These are phyloP conservation scores for Debaryomyces subglobosus DNA, from an alignment of 1,139 yeast species.

Conservation along the genomic window DNA sequence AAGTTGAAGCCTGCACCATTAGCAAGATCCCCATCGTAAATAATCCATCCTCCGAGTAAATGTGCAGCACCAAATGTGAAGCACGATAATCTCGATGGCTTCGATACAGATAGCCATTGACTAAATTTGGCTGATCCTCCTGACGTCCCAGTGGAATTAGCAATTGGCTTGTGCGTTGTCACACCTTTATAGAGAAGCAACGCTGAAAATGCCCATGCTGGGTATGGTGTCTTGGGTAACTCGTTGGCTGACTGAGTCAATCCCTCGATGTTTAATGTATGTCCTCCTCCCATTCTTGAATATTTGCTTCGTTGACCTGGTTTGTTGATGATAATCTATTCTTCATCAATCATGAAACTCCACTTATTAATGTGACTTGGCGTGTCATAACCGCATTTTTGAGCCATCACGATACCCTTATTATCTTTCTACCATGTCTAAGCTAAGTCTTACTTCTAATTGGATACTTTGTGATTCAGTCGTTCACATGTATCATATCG, in stretches of 20 bases:
- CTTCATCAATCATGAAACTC: not conserved
- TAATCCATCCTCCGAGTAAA: conserved; percentile 80
- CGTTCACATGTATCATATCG: not conserved
- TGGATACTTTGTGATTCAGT: too few species aligned
- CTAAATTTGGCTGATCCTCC: conserved; percentile 36
- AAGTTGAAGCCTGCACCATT: conserved; percentile 88
- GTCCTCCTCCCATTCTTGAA: conserved; percentile 1
- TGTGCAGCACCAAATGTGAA: conserved; percentile 66
- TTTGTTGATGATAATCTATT: not conserved
- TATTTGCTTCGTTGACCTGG: not conserved
- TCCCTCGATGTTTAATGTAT: not conserved
- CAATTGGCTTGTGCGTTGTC: conserved; percentile 25
- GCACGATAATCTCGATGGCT: conserved; percentile 44
- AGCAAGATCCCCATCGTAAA: conserved; percentile 75
- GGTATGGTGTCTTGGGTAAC: conserved; percentile 52
- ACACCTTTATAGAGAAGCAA: conserved; percentile 50
- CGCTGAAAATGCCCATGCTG: conserved; percentile 51
- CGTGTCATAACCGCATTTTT: conserved; percentile 5
- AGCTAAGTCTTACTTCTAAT: not conserved
- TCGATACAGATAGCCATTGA: conserved; percentile 28
- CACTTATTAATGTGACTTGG: not conserved
- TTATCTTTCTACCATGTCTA: conserved; percentile 29
- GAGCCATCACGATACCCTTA: conserved; percentile 20
- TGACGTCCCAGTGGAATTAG: conserved; percentile 24
- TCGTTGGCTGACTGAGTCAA: conserved; percentile 21